Conservation (phyloP, 2,329 filamentous ascomycete species). For the Colletotrichum echinochloae region DNA sequence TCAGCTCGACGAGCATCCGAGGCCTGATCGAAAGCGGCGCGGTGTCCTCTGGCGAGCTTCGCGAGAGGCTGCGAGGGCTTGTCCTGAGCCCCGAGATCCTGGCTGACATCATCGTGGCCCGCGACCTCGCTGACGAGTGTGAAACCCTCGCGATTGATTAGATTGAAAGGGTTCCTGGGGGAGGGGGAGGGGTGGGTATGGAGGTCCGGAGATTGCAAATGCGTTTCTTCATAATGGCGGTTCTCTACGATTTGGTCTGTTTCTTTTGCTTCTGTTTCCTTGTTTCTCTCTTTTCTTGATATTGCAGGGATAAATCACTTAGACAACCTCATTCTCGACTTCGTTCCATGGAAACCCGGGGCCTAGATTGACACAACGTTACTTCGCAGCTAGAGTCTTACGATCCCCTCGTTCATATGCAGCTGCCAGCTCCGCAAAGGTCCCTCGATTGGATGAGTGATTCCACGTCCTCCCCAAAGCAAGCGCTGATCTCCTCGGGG, state of each 20-base stretch:
- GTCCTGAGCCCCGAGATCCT: not conserved
- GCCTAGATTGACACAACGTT: not conserved
- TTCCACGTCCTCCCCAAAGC: not conserved
- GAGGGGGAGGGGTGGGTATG: no score
- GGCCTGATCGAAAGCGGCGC: not conserved
- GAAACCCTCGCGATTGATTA: fast-evolving
- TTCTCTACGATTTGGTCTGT: not conserved
- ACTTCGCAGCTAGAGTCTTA: no score
- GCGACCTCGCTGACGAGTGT: not conserved
- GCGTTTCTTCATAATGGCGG: not conserved
- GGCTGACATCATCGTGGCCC: not conserved
- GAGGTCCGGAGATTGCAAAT: not conserved
- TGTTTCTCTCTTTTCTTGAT: no score
- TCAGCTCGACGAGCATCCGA: not conserved
- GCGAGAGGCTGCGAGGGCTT: not conserved
- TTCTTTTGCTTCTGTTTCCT: not conserved
- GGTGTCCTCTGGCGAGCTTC: not conserved
- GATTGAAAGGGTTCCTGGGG: not conserved
- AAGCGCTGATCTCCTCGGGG: not conserved
- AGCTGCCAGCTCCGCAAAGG: not conserved
- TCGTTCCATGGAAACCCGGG: not conserved
- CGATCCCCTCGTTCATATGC: not conserved
- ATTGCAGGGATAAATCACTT: not conserved
- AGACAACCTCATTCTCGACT: no score
- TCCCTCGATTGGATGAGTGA: not conserved